Evolutionary conservation across 768 basidiomycete genomes (phyloP), one percentile per base, ranked within the genome.

Genomic region (Chalciporus sphaerocephalus): DNA sequence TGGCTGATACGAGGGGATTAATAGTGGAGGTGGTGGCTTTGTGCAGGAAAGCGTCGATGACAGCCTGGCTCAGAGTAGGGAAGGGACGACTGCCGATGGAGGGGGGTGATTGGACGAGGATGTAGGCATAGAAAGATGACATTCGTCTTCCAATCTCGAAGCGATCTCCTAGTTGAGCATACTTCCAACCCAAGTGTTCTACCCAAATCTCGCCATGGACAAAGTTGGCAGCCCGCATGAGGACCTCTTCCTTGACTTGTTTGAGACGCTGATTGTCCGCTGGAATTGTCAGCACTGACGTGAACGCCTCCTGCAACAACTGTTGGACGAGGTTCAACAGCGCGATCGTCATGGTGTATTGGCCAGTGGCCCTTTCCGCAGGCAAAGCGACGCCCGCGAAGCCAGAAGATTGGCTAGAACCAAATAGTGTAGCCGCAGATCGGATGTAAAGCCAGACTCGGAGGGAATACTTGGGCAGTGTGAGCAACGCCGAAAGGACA

Each of bases 191-290:
- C 30, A 81, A 61, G 62, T 91, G 87, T 54, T 87, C 85, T 1
- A 85, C 78, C 93, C 93, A 97, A 16, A 95, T 81, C 60, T 94
- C 88, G 7, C 80, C 78, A 56, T 92, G 89, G 8, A 94, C 77
- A 51, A 93, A 91, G 5, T 74, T 74, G 11, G 81, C 73, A 0
- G 88, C 91, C 25, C 88, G 81, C 38, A 87, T 67, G 18, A 94
- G 72, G 5, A 93, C 91, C 47, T 91, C 88, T 55, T 89, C 87
- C 59, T 92, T 92, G 44, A 92, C 69, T 55, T 81, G 81, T 40
- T 76, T 81, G 25, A 85, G 72, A 24, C 78, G 79, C 6, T 76
- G 63, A 38, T 81, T 81, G 37, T 81, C 75, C 0, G 80, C 74
- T 0, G 77, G 65, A 23, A 81, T 67, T 2, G 61, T 54, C 16